Evolutionary conservation across 179 eudicot genomes (phyloP).

Genomic region (Camellia oleifera): DNA sequence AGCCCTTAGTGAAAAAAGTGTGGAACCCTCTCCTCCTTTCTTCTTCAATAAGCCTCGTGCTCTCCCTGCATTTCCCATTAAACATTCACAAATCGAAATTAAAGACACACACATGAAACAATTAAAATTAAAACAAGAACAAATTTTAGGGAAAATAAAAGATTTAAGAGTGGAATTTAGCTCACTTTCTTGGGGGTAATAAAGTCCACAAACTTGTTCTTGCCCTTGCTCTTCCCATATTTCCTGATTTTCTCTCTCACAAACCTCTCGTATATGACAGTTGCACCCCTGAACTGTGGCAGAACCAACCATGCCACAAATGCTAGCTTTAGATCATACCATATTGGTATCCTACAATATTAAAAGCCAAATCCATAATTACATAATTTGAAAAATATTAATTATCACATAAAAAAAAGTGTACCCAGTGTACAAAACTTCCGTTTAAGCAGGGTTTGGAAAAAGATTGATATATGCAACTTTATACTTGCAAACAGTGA

Average conservation of each 20-base stretch:
- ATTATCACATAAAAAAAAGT: too few relatives aligned
- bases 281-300: slow-evolving; percentile 86
- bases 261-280: slow-evolving; percentile 68
- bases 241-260: slow-evolving; percentile 63
- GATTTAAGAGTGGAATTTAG: neutral
- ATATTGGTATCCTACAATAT: slow-evolving; percentile 72
- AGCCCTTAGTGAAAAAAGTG: neutral
- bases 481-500: too few relatives aligned
- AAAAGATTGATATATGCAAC: too few relatives aligned
- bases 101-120: neutral
- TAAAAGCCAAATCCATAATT: neutral
- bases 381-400: neutral
- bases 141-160: neutral
- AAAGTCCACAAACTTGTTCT: slow-evolving; percentile 18
- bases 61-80: slow-evolving; percentile 1
- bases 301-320: slow-evolving; percentile 78
- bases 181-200: slow-evolving; percentile 20
- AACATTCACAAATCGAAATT: neutral
- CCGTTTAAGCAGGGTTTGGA: too few relatives aligned
- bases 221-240: slow-evolving; percentile 24
- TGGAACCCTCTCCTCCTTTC: neutral
- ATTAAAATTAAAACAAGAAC: neutral
- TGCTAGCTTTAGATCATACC: slow-evolving; percentile 73
- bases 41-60: neutral
- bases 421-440: too few relatives aligned